Evolutionary conservation across 106 monocot species (phyloP).

Genomic region (Narthecium ossifragum): DNA sequence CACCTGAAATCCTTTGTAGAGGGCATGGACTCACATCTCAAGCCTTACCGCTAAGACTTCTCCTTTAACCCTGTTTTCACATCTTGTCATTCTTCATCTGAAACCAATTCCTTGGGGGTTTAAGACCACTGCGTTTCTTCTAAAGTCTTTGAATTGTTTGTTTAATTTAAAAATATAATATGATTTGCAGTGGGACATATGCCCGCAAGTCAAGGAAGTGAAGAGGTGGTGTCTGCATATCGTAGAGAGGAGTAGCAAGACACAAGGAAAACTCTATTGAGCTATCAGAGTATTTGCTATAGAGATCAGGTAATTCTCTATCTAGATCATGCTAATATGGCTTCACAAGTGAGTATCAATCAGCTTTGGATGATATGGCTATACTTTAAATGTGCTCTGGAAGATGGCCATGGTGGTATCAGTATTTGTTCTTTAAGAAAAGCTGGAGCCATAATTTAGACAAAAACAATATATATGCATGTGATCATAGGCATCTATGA

Average conservation of each 20-base stretch:
- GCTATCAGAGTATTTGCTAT: constrained; percentile 30
- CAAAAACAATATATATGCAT: not conserved
- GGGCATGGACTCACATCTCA: not conserved
- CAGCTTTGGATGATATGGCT: not conserved
- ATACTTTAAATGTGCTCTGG: not conserved
- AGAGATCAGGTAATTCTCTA: constrained; percentile 25
- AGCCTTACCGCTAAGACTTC: not conserved
- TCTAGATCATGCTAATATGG: not conserved
- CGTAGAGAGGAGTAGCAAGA: constrained; percentile 26
- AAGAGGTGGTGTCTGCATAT: constrained; percentile 22
- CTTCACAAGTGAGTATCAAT: not conserved
- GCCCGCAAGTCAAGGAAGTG: constrained; percentile 32
- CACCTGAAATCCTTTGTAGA: not conserved
- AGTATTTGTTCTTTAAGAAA: no score
- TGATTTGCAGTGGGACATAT: constrained; percentile 39
- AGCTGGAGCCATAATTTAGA: not conserved
- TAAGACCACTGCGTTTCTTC: not conserved
- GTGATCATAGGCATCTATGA: not conserved
- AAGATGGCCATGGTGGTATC: not conserved
- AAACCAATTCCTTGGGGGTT: not conserved
- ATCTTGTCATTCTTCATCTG: no score
- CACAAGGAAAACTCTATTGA: constrained; percentile 25
- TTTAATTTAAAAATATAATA: not conserved
- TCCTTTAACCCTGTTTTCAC: not conserved
- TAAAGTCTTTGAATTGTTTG: not conserved